Conservation (phyloP, 768 basidiomycete genomes). For the Rhodosporidiobolus sp. region DNA sequence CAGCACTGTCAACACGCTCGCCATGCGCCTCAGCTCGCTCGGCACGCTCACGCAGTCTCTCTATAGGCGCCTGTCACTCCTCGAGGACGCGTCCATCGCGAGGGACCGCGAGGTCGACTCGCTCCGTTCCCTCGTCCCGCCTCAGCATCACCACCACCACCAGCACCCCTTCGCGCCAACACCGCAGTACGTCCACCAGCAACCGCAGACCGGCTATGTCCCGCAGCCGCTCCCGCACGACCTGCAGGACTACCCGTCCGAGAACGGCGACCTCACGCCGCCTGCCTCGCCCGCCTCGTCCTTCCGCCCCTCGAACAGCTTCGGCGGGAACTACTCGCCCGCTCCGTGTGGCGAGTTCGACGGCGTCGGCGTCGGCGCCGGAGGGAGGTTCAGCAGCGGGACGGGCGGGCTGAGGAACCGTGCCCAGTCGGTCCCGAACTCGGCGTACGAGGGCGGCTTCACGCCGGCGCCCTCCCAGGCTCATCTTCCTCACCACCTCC, state of each 20-base stretch:
- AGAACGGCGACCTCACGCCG: slow-evolving; percentile 1
- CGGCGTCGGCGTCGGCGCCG: too few species aligned
- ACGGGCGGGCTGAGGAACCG: neutral
- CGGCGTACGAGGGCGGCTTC: neutral
- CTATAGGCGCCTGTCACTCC: neutral
- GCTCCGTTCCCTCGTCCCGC: neutral
- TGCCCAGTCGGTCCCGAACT: neutral
- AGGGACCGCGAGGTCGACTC: slow-evolving; percentile 1
- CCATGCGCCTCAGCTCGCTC: neutral
- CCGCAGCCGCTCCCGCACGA: neutral
- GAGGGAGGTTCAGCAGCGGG: too few species aligned
- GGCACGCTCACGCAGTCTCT: neutral
- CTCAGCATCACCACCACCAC: neutral
- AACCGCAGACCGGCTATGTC: too few species aligned
- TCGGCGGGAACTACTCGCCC: neutral
- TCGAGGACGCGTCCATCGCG: neutral
- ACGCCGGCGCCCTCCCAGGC: neutral
- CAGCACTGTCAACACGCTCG: neutral
- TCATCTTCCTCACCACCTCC: neutral
- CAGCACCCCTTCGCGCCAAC: neutral
- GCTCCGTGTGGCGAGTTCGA: neutral
- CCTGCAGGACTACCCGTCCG: neutral
- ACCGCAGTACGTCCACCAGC: too few species aligned
- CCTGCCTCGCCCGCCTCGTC: neutral
- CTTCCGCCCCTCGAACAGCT: neutral